Conservation (phyloP, 176 grass and related monocot species). For the Paspalum notatum region DNA sequence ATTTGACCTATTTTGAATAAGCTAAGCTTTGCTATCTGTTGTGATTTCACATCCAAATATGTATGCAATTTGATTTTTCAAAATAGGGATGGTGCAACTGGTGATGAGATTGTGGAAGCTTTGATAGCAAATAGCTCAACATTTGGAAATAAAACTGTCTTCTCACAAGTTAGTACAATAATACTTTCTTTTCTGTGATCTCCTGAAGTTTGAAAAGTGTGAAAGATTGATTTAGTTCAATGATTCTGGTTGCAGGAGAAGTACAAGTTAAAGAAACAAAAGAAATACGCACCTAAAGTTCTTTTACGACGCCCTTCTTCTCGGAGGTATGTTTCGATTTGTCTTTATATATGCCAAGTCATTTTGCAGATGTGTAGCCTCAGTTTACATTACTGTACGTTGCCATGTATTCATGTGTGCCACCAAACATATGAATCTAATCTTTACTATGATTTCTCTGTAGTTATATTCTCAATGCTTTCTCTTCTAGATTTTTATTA, state of each 20-base stretch:
- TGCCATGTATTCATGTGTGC: background rate
- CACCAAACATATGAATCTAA: background rate
- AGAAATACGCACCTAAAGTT: slow-evolving; percentile 97
- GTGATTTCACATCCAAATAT: background rate
- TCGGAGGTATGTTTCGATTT: slow-evolving; percentile 55
- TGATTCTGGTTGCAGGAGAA: slow-evolving; percentile 67
- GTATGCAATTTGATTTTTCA: background rate
- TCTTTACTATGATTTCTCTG: background rate
- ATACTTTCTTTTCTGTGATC: background rate
- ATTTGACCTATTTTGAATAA: background rate
- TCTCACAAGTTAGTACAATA: slow-evolving; percentile 72
- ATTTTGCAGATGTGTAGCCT: background rate
- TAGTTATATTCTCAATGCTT: background rate
- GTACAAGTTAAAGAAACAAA: slow-evolving; percentile 98
- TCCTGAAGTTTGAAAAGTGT: slow-evolving; percentile 5
- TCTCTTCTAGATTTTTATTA: background rate
- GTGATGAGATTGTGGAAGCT: slow-evolving; percentile 84
- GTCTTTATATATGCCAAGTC: background rate
- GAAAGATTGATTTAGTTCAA: slow-evolving; percentile 12
- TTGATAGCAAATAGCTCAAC: slow-evolving; percentile 94
- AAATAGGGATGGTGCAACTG: slow-evolving; percentile 77
- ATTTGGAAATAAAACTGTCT: slow-evolving; percentile 79
- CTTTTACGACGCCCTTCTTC: slow-evolving; percentile 77
- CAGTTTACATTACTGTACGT: background rate
- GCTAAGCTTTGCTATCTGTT: background rate